Evolutionary conservation across 73 alveolate species (phyloP), one percentile per base, ranked within the genome.

Genomic region (Blepharisma japonicum): DNA sequence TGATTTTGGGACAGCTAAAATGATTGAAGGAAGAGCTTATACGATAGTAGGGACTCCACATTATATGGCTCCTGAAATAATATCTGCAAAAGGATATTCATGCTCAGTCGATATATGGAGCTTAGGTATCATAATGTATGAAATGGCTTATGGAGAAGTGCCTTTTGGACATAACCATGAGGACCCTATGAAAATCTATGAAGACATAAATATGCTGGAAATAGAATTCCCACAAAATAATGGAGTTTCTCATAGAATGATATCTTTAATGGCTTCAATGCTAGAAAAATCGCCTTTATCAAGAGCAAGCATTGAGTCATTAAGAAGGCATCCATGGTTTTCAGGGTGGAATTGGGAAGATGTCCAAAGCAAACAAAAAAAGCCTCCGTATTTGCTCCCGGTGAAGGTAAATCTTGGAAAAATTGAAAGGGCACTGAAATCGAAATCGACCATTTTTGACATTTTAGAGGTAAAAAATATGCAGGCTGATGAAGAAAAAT

Each of bases 51-150:
- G 80, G 14, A 70, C 80, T n/a, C 80, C 80, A 14, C 61, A 70
- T 70, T 70, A 70, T 47, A 70, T 47, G 66, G 56, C 80, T 47
- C 80, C 61, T 38, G 80, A 70, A 45, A 54, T 70, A 9, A 70
- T 70, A 9, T 11, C 25, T 14, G 61, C 79, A 2, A 70, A 70
- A 45, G 80, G 80, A n/a, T 45, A 47, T 25, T 1, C 14, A 7
- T n/a, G 14, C n/a, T 11, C 80, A 70, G 80, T 45, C 9, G 80
- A 70, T 70, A 18, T 18, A 18, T 70, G 80, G 6, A 9, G 71
- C 11, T 45, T 70, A n/a, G 80, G 80, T 7, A 45, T 70, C 39
- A 70, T 70, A 9, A 39, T 70, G 14, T 70, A 70, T 45, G 80
- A 70, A 45, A 14, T 70, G 14, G 27, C 27, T 39, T 70, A 9